Evolutionary conservation across 345 rosid species (phyloP).

Genomic region (Gossypium longicalyx): DNA sequence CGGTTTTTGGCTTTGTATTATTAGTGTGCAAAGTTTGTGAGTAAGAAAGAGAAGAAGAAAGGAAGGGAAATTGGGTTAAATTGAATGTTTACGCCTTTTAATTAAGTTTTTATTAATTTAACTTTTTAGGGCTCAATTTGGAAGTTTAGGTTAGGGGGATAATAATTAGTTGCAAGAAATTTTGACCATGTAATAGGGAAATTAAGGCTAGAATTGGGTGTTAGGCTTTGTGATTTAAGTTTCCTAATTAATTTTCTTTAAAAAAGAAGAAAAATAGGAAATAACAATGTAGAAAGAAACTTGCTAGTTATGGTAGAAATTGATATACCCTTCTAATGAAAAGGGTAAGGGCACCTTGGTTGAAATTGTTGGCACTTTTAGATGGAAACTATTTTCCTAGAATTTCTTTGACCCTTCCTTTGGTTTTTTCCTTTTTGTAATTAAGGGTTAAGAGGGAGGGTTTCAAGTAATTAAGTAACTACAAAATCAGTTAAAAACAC

Average conservation of each 20-base stretch:
- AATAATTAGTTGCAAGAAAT: not conserved
- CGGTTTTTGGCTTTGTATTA: conserved; percentile 12
- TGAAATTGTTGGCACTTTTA: too few species aligned
- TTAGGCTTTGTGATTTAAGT: not conserved
- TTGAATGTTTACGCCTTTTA: conserved; percentile 22
- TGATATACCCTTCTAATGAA: too few species aligned
- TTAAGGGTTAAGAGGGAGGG: too few species aligned
- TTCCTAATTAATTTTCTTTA: not conserved
- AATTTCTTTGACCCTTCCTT: too few species aligned
- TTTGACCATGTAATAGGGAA: not conserved
- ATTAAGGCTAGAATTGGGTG: not conserved
- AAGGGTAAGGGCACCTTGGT: too few species aligned
- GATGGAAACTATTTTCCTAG: too few species aligned
- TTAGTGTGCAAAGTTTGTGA: not conserved
- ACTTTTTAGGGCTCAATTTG: not conserved
- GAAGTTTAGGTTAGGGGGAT: not conserved
- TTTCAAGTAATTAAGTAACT: too few species aligned
- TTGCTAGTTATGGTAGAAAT: too few species aligned
- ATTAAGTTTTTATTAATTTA: not conserved
- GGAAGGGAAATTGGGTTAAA: conserved; percentile 1
- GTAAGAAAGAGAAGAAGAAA: not conserved
- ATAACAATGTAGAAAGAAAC: too few species aligned
- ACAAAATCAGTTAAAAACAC: too few species aligned
- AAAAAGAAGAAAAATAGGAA: too few species aligned
- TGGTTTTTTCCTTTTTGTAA: too few species aligned